Evolutionary conservation across 768 basidiomycete genomes (phyloP), one percentile per base, ranked within the genome.

Genomic region (Mycena alexandri): DNA sequence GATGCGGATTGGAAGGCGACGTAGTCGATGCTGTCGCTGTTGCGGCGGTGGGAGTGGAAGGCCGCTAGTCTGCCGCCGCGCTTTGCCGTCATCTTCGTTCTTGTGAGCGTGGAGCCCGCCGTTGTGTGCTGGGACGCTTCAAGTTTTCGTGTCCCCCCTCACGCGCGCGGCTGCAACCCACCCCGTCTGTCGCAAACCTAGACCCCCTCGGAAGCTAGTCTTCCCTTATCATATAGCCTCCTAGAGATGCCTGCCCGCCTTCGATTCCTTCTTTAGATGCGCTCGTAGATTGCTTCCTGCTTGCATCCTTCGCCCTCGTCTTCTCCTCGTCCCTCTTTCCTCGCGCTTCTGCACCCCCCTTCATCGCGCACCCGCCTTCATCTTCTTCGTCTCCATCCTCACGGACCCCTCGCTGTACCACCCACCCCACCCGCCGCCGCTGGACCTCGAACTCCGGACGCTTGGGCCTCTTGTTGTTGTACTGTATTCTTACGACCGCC

Each of bases 1-100:
- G 70, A 56, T 25, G n/a, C 53, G 48, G 66, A 71, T 42, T 71
- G 70, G 70, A 66, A 62, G 34, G 41, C 70, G 53, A 67, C 60
- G 59, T 68, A 67, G 50, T 3, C 29, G 29, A 6, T 29, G 29
- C 3, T 29, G 29, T 29, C 29, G 29, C 3, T 6, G 29, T 29
- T 29, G 29, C 3, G 29, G 29, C 29, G 29, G 29, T 29, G 29
- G 14, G 29, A 29, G 29, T 29, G 29, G 29, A 3, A 3, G 53
- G 38, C 38, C 29, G 21, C 29, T 13, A 14, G 13, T 21, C 29
- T 33, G 51, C 51, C 53, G 21, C 24, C 4, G 19, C 22, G n/a
- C n/a, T n/a, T 29, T 6, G 6, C 29, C 29, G 29, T 29, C 29
- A 29, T 29, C 29, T 3, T 29, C 29, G 29, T 29, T 29, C 29